A percentile compares a stretch with the other conserved stretches of the same genome.
These are phyloP conservation scores for Mucor racemosus DNA, from an alignment of 371 early-diverging fungal species.

Conservation along the genomic window DNA sequence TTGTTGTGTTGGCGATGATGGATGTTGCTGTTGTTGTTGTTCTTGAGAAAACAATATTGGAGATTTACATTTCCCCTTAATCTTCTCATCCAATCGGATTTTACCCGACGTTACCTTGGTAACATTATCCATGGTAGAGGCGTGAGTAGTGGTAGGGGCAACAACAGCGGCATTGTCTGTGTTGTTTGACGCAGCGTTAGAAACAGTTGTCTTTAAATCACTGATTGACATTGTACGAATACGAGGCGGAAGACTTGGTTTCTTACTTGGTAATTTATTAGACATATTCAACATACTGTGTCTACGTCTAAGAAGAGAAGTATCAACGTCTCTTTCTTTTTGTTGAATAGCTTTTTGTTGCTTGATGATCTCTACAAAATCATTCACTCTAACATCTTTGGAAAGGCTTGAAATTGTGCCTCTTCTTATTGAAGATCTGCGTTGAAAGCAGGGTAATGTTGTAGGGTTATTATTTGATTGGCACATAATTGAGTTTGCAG, in stretches of 20 bases:
- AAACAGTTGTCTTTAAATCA: neutral
- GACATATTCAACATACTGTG: conserved; percentile 25
- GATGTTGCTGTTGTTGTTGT: neutral
- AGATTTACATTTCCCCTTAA: neutral
- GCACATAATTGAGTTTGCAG: conserved; percentile 3
- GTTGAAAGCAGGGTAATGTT: neutral
- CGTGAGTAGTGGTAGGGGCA: neutral
- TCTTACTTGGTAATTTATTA: neutral
- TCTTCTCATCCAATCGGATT: conserved; percentile 19
- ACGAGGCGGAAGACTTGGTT: conserved; percentile 6
- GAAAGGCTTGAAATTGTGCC: conserved; percentile 30
- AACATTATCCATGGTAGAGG: neutral
- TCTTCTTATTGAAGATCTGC: conserved; percentile 26
- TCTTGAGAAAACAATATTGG: neutral
- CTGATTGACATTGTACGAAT: conserved; percentile 18
- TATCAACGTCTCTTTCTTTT: conserved; percentile 6
- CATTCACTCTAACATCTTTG: conserved; percentile 25
- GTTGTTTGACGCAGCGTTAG: neutral
- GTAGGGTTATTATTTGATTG: neutral
- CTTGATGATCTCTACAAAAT: conserved; percentile 16
- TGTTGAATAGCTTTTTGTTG: conserved; percentile 10
- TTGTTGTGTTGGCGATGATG: neutral
- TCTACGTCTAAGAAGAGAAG: conserved; percentile 18
- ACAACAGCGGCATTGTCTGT: neutral
- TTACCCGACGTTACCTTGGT: conserved; percentile 7